Evolutionary conservation across 805 yeast species (phyloP), one percentile per base, ranked within the genome.

Genomic region (Cyberlindnera euphorbiiphila): DNA sequence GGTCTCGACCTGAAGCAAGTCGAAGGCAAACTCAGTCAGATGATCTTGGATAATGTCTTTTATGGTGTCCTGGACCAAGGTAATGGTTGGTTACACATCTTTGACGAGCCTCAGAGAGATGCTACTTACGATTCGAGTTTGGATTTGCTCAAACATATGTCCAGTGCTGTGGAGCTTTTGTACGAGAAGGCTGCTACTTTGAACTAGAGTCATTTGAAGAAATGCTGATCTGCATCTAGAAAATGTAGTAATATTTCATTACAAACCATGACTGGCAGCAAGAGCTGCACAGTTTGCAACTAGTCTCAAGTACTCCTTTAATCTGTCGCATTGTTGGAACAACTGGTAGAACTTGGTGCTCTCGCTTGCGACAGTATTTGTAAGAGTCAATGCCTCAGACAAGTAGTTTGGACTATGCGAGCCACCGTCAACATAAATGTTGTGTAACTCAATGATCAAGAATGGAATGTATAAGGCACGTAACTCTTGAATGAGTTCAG

Each of bases 51-150:
- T 63, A 83, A 86, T 55, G 85, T 88, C n/a, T 87, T 93, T 53
- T 84, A 81, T 57, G 99, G 98, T 32, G 98, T 93, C 25, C 71
- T 93, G 50, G 98, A 93, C 62, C 99, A 93, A 68, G 98, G 98
- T 32, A 89, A 89, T 59, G 98, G 98, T 8, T 93, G 97, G 96
- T 72, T 93, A 53, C 81, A 87, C 49, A 77, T 93, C 41, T 93
- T 85, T 56, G 95, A 87, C 42, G 85, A 88, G 58, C 95, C 96
- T 28, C 78, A 76, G 55, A 78, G 79, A 45, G 98, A 93, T 61
- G 85, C 85, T 26, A 81, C 94, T 34, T 93, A 91, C 57, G 93
- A 83, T 46, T 79, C 91, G 37, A 83, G 94, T 29, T 74, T 91
- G 50, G 93, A 85, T 41, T 77, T 95, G 49, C 78, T 94, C 34